Conservation (phyloP, 2,329 filamentous ascomycete genomes). For the Penicillium sp. region DNA sequence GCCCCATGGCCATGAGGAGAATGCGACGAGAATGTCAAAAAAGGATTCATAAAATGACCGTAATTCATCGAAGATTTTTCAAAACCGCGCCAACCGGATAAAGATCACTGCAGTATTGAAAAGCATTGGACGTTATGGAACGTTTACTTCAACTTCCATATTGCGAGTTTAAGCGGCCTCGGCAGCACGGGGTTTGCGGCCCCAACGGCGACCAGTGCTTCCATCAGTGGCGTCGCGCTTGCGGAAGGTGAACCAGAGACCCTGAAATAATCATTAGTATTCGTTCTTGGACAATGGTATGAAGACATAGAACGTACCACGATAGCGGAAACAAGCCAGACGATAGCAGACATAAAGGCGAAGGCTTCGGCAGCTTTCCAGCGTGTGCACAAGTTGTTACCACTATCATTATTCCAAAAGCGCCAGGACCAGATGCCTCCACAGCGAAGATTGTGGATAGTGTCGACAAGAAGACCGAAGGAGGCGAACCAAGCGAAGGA, state of each 20-base stretch:
- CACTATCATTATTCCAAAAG: slow-evolving; percentile 44
- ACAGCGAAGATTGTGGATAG: slow-evolving; percentile 56
- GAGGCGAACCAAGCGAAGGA: slow-evolving; percentile 71
- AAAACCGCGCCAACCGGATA: neutral
- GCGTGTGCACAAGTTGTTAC: slow-evolving; percentile 62
- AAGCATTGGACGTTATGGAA: neutral
- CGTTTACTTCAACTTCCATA: neutral
- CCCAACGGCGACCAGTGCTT: slow-evolving; percentile 24
- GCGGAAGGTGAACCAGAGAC: slow-evolving; percentile 44
- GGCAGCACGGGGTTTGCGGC: slow-evolving; percentile 18
- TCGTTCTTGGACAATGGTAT: neutral
- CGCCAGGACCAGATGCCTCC: slow-evolving; percentile 65
- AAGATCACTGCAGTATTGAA: neutral
- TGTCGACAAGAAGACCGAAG: slow-evolving; percentile 69
- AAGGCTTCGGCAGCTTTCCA: slow-evolving; percentile 76
- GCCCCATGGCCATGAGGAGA: slow-evolving; percentile 17
- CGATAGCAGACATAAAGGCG: slow-evolving; percentile 69
- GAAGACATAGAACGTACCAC: slow-evolving; percentile 45
- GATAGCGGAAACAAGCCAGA: slow-evolving; percentile 69
- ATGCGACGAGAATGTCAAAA: slow-evolving; percentile 16
- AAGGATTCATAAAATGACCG: slow-evolving; percentile 10
- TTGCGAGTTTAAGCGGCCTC: slow-evolving; percentile 9
- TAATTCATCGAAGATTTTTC: slow-evolving; percentile 3
- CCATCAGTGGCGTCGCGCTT: slow-evolving; percentile 21
- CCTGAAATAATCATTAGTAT: slow-evolving; percentile 27